Conservation (phyloP, 1,284 basidiomycete species). For the Naganishia sp. region DNA sequence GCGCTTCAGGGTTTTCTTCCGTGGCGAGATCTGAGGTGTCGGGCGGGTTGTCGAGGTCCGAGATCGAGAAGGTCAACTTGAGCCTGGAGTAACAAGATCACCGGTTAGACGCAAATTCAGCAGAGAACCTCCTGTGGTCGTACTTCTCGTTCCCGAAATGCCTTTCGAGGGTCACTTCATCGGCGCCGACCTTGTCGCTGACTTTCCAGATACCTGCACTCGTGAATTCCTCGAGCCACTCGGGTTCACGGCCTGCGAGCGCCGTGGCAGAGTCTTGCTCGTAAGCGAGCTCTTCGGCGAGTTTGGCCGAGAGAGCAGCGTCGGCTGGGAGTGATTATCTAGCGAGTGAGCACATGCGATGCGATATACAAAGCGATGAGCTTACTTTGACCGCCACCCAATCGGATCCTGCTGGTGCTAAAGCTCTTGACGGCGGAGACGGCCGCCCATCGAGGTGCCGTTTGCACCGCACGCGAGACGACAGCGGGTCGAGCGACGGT, state of each 20-base stretch:
- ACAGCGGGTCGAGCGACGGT: slow-evolving; percentile 17
- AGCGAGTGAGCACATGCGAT: slow-evolving; percentile 1
- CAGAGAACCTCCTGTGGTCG: slow-evolving; percentile 45
- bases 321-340: slow-evolving; percentile 60
- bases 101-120: slow-evolving; percentile 1
- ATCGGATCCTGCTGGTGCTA: slow-evolving; percentile 41
- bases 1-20: slow-evolving; percentile 36
- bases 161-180: slow-evolving; percentile 78
- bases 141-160: slow-evolving; percentile 90
- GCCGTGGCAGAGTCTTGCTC: slow-evolving; percentile 67
- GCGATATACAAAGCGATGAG: slow-evolving; percentile 10
- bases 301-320: slow-evolving; percentile 68
- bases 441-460: slow-evolving; percentile 22
- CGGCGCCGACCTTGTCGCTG: slow-evolving; percentile 69
- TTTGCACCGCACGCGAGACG: slow-evolving; percentile 2
- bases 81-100: slow-evolving; percentile 38
- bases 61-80: slow-evolving; percentile 53
- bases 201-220: slow-evolving; percentile 79
- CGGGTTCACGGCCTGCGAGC: slow-evolving; percentile 61
- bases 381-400: slow-evolving; percentile 50
- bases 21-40: slow-evolving; percentile 35
- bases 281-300: slow-evolving; percentile 80
- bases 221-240: slow-evolving; percentile 77
- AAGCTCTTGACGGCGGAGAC: slow-evolving; percentile 38
- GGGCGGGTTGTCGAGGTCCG: slow-evolving; percentile 47